Conservation (phyloP, 2,329 filamentous ascomycete genomes). For the Cladophialophora exuberans region DNA sequence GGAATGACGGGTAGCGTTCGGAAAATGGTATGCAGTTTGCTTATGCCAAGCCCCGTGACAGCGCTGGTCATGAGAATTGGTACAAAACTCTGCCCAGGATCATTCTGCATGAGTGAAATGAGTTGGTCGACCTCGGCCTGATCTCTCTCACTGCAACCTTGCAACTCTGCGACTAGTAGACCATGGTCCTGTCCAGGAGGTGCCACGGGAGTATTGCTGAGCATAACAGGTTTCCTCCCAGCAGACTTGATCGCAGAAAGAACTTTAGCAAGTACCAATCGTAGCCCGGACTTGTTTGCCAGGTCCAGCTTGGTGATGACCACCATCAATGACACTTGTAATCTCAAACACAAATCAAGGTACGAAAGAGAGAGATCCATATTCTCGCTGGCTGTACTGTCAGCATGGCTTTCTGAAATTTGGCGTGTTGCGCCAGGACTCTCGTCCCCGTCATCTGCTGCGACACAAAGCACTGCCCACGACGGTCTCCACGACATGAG, state of each 20-base stretch:
- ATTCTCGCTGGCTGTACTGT: constrained; percentile 1
- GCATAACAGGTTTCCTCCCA: constrained; percentile 72
- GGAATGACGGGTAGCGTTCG: constrained; percentile 63
- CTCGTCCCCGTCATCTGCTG: constrained; percentile 70
- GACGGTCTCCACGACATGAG: constrained; percentile 96
- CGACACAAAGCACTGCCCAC: constrained; percentile 87
- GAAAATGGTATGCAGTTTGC: constrained; percentile 79
- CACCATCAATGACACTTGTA: constrained; percentile 76
- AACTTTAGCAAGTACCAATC: constrained; percentile 71
- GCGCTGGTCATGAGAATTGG: constrained; percentile 89
- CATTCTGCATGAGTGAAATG: constrained; percentile 46
- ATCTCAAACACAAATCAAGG: constrained; percentile 79
- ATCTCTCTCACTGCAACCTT: constrained; percentile 60
- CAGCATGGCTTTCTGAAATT: constrained; percentile 56
- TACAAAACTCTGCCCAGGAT: constrained; percentile 57
- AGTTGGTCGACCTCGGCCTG: constrained; percentile 61
- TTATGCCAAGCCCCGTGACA: constrained; percentile 80
- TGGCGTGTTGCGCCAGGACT: constrained; percentile 43
- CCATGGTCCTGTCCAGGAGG: constrained; percentile 43
- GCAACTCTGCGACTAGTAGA: constrained; percentile 57
- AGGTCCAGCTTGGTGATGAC: constrained; percentile 91
- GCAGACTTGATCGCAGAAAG: constrained; percentile 76
- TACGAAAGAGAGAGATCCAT: constrained; percentile 78
- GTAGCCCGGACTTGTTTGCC: constrained; percentile 72
- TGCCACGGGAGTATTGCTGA: constrained; percentile 45